phyloP scores from a whole-genome alignment of 1,139 yeast species.

The Groenewaldozyma auringiensis region DNA sequence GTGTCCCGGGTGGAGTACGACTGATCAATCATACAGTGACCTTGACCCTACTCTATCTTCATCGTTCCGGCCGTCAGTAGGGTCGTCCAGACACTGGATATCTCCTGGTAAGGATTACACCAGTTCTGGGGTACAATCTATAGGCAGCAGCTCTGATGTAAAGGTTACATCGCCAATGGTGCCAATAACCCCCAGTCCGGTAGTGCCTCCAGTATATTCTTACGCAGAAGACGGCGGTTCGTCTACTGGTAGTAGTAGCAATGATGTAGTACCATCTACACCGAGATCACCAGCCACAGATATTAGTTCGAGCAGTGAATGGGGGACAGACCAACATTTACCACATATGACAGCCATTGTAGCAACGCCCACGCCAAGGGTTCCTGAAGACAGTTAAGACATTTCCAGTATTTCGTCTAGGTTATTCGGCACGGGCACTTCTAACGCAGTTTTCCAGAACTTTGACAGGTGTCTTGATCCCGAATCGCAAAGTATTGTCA shows the following conservation, averaged over 20 bases:
- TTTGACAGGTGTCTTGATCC: conserved; percentile 86
- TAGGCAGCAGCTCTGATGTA: neutral
- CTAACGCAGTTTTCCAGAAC: conserved; percentile 59
- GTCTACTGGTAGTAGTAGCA: too few species aligned
- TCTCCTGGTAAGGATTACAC: neutral
- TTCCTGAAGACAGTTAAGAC: neutral
- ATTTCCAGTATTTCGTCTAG: neutral
- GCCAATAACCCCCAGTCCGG: neutral
- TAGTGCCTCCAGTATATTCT: neutral
- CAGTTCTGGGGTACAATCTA: neutral
- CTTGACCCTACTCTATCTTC: neutral
- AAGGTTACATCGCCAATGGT: neutral
- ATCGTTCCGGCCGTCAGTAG: neutral
- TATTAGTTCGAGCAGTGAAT: too few species aligned
- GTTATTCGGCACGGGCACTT: neutral
- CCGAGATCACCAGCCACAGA: neutral
- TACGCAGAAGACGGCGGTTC: too few species aligned
- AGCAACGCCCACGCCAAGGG: neutral
- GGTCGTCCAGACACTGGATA: too few species aligned
- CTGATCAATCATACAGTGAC: neutral
- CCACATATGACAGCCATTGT: neutral
- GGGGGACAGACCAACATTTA: too few species aligned
- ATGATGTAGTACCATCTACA: neutral
- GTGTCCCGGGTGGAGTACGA: neutral
- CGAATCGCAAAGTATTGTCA: conserved; percentile 88